A percentile compares a stretch with the other conserved stretches of the same genome.
These are phyloP conservation scores for Syncephalis plumigaleata DNA, from an alignment of 371 early-diverging fungal species.

Conservation along the genomic window DNA sequence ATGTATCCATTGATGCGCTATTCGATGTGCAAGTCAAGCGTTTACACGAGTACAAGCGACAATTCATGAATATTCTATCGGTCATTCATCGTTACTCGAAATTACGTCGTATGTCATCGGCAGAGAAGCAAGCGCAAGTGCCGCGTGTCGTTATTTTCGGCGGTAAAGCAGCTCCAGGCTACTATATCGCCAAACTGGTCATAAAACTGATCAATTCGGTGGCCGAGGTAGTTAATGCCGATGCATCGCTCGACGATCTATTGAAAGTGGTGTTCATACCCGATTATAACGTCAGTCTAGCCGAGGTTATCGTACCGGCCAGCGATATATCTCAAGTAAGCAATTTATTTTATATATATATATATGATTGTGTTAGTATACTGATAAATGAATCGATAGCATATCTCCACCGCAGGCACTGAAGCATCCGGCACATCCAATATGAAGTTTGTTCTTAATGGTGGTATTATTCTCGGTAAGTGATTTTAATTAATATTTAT, in stretches of 20 bases:
- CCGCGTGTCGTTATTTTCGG: slow-evolving; percentile 69
- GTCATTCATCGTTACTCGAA: slow-evolving; percentile 75
- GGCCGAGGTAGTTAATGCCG: slow-evolving; percentile 64
- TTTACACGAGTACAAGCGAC: slow-evolving; percentile 93
- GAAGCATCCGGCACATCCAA: slow-evolving; percentile 95
- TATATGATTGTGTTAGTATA: slow-evolving; percentile 3
- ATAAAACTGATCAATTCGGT: slow-evolving; percentile 91
- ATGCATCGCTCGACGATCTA: slow-evolving; percentile 43
- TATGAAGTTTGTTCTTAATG: slow-evolving; percentile 95
- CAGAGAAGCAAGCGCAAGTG: slow-evolving; percentile 35
- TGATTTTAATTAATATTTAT: too few relatives aligned
- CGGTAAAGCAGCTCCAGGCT: slow-evolving; percentile 83
- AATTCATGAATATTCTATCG: slow-evolving; percentile 85
- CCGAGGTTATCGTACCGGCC: slow-evolving; percentile 80
- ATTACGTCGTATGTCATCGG: slow-evolving; percentile 49
- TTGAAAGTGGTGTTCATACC: slow-evolving; percentile 86
- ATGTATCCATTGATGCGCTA: slow-evolving; percentile 61
- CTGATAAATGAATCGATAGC: too few relatives aligned
- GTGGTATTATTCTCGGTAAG: slow-evolving; percentile 57
- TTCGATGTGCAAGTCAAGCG: slow-evolving; percentile 92
- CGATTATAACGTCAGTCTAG: slow-evolving; percentile 86
- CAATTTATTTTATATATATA: not conserved
- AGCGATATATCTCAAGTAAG: slow-evolving; percentile 69
- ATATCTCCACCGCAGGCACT: slow-evolving; percentile 87
- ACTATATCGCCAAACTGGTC: slow-evolving; percentile 87